phyloP scores from a whole-genome alignment of 345 rosid genomes.

The Acer campestre region DNA sequence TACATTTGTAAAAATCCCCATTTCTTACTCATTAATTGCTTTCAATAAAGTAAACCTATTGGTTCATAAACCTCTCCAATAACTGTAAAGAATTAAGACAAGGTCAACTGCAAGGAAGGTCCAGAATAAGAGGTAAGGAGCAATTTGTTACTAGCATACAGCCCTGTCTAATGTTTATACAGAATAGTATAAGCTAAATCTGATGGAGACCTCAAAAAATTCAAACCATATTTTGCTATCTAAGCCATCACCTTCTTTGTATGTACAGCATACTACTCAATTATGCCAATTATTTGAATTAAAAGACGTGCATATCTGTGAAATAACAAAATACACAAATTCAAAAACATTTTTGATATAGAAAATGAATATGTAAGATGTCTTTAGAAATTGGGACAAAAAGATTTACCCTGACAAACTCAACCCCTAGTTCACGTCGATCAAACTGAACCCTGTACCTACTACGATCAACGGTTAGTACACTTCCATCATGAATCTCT shows the following conservation, averaged over 20 bases:
- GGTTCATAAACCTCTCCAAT: neutral
- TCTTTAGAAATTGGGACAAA: slow-evolving; percentile 8
- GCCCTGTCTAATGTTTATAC: neutral
- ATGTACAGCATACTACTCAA: neutral
- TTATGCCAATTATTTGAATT: neutral
- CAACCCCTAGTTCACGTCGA: slow-evolving; percentile 64
- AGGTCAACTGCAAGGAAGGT: neutral
- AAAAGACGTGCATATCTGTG: neutral
- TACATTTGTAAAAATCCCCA: neutral
- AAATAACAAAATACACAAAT: neutral
- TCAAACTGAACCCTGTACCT: slow-evolving; percentile 70
- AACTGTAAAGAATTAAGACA: neutral
- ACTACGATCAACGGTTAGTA: slow-evolving; percentile 68
- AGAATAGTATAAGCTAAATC: slow-evolving; percentile 1
- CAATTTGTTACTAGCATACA: neutral
- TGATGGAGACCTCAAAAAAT: neutral
- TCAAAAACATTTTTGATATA: neutral
- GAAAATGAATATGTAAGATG: slow-evolving; percentile 5
- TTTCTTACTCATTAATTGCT: neutral
- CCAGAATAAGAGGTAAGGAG: neutral
- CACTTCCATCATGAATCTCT: slow-evolving; percentile 76
- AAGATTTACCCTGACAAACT: slow-evolving; percentile 66
- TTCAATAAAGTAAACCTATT: neutral
- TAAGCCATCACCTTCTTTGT: neutral
- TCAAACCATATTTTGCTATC: neutral